Base-by-base conservation (phyloP, 2,329 filamentous ascomycete species). In the Penicillium sp. region DNA sequence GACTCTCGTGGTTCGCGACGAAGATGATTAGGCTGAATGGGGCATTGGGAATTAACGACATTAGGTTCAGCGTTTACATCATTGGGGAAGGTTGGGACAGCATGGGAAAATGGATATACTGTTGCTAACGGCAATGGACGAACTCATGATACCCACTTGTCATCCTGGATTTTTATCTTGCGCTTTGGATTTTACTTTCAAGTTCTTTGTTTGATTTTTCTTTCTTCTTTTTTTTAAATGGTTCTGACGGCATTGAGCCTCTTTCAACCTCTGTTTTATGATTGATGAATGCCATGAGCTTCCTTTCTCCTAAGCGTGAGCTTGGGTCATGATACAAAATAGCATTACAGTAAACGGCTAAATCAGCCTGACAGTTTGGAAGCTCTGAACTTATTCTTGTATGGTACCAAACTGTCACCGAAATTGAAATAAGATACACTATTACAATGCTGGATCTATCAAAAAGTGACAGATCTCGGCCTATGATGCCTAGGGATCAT, bases 1-100 rank as follows among this genome's bases (percentile, higher is more conserved):
- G 66, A 68, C 47, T 51, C 53, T n/a, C 62, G 67, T 11, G 64
- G 61, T 39, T 62, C 61, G 24, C 53, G 66, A 38, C 63, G 68
- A 43, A 66, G 66, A 52, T 67, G 58, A 34, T 5, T 7, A 18
- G 4, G 5, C 16, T 16, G 10, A 13, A 16, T 38, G 27, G 11
- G 24, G 24, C 24, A 6, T 27, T 27, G n/a, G 8, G 5, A 14
- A 11, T 42, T 27, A 13, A 31, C 29, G 24, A 36, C n/a, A n/a
- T 13, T 7, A 36, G 13, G 34, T 36, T 5, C 34, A 36, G 34
- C 34, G 34, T 36, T 36, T 36, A n/a, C n/a, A 45, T 44, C 40
- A 22, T 45, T 34, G 24, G 24, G 32, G 27, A 39, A 34, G 39
- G 10, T 47, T 29, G 27, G 39, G 29, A 52, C 52, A 32, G 48